These are phyloP conservation scores for Colletotrichum paranaense DNA, from an alignment of 2,329 filamentous ascomycete genomes.

Conservation along the genomic window DNA sequence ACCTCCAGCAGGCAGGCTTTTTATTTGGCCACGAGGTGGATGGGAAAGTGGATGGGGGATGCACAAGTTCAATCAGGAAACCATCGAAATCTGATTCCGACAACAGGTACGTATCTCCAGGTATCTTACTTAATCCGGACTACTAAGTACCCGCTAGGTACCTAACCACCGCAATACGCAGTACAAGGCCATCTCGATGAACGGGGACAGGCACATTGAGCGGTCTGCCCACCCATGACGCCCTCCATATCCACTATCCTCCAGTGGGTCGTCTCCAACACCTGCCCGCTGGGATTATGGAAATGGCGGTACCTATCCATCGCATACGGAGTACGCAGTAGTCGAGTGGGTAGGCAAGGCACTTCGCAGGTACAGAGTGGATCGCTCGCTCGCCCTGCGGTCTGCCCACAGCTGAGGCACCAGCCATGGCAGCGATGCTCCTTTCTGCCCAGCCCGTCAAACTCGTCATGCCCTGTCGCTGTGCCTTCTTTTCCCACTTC, in stretches of 20 bases:
- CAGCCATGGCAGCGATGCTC: neutral
- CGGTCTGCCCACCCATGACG: neutral
- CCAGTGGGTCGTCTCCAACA: neutral
- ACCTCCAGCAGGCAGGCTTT: neutral
- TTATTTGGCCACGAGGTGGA: neutral
- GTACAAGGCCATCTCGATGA: no score
- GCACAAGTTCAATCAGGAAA: slow-evolving; percentile 11
- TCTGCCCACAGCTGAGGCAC: neutral
- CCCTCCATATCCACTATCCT: neutral
- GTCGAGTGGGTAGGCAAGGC: no score
- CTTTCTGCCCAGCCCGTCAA: neutral
- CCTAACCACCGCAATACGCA: neutral
- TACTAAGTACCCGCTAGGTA: neutral
- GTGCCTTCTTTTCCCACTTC: neutral
- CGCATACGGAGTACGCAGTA: no score
- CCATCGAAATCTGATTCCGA: neutral
- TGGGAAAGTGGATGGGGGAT: slow-evolving; percentile 30
- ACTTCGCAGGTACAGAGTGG: no score
- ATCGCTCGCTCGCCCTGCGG: neutral
- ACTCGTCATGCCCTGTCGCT: neutral
- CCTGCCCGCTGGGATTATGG: neutral
- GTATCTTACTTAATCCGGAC: neutral
- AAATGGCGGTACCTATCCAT: neutral
- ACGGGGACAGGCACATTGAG: neutral
- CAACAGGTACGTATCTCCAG: neutral